A percentile compares a stretch with the other conserved stretches of the same genome.
phyloP scores from a whole-genome alignment of 2,329 filamentous ascomycete genomes.

The Venturia asperata region DNA sequence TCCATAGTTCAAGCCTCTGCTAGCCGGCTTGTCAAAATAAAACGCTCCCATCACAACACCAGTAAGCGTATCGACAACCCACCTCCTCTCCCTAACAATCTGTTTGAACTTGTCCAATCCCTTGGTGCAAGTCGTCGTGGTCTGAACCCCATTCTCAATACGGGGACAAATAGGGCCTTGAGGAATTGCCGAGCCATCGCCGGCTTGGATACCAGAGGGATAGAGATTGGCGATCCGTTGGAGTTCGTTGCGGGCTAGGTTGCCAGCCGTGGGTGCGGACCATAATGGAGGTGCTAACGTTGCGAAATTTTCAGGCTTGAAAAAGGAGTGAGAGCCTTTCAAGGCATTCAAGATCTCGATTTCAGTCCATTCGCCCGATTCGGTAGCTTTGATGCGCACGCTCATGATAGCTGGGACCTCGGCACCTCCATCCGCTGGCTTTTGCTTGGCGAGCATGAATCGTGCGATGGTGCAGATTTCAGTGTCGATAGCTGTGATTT shows the following conservation, averaged over 20 bases:
- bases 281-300: background rate
- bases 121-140: background rate
- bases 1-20: background rate
- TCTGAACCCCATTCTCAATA: constrained; percentile 12
- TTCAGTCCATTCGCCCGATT: constrained; percentile 2
- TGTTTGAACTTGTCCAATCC: background rate
- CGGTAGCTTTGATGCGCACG: constrained; percentile 12
- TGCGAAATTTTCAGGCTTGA: background rate
- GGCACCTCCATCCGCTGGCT: background rate
- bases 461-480: constrained; percentile 15
- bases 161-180: background rate
- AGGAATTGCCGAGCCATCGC: constrained; percentile 12
- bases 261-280: background rate
- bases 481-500: constrained; percentile 10
- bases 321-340: constrained; percentile 7
- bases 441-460: constrained; percentile 12
- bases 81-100: constrained; percentile 13
- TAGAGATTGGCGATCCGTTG: constrained; percentile 5
- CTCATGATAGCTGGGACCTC: constrained; percentile 14
- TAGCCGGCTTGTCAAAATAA: constrained; percentile 14
- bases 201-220: constrained; percentile 11
- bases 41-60: constrained; percentile 11
- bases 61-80: constrained; percentile 11
- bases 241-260: background rate
- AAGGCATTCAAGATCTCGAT: constrained; percentile 1